Evolutionary conservation across 129 eudicot genomes (phyloP), one percentile per base, ranked within the genome.

Genomic region (Tagetes erecta): DNA sequence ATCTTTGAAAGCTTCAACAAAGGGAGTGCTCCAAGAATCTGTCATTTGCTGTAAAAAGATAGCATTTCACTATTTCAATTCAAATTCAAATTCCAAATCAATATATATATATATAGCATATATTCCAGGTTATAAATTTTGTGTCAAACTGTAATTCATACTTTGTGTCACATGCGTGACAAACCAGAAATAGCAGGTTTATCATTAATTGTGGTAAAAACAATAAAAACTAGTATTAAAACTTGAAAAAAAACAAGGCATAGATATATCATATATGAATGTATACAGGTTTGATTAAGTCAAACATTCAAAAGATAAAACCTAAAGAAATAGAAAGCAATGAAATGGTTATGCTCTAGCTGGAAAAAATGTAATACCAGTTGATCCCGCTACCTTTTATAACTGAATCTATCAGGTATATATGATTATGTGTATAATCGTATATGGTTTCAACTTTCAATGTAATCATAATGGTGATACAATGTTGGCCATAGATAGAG

Each of bases 21-120:
- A 94, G 27, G 97, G 97, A 80, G 44, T 52, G 72, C 84, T 84
- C 98, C 98, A 94, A 50, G 98, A 90, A 78, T 94, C 87, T 57
- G 76, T 76, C 98, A 94, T 88, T 41, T 50, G 81, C 98, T 90
- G 87, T 55, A 70, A 84, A 45, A 76, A 2, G 40, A 41, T 7
- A 38, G 73, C 14, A 12, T 60, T 60, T 60, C 67, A 60, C 67
- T 60, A 50, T 37, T 46, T 72, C 55, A 74, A 46, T 53, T 59
- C 75, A 38, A 44, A 40, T 70, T 71, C 74, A 14, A n/a, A n/a
- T n/a, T n/a, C n/a, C n/a, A n/a, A n/a, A n/a, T n/a, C n/a, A n/a
- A n/a, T n/a, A n/a, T n/a, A n/a, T 67, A 42, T 13, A 39, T 47
- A 66, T 5, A 39, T 50, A 66, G 50, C 7, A 34, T 11, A 65